Conservation (phyloP, 345 rosid species). For the Brassica juncea region DNA sequence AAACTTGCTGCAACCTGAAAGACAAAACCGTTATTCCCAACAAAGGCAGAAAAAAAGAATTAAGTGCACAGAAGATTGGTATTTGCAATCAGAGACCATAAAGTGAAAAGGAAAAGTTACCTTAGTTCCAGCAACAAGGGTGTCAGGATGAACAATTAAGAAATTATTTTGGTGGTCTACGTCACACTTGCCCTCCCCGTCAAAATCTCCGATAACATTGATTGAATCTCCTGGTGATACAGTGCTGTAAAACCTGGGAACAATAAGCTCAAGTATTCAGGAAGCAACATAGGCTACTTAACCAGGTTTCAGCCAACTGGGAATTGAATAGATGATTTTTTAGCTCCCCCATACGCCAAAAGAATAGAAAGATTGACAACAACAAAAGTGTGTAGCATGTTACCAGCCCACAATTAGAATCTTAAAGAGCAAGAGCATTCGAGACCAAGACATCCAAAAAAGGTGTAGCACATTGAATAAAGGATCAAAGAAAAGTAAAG, state of each 20-base stretch:
- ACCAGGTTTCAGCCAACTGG: slow-evolving; percentile 43
- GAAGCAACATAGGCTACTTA: slow-evolving; percentile 14
- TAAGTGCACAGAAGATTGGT: slow-evolving; percentile 16
- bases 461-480: slow-evolving; percentile 1
- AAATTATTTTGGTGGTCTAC: slow-evolving; percentile 66
- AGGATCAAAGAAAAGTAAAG: slow-evolving; percentile 6
- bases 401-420: background rate
- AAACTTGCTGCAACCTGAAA: slow-evolving; percentile 89
- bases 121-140: slow-evolving; percentile 90
- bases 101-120: slow-evolving; percentile 42
- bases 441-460: slow-evolving; percentile 16
- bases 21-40: slow-evolving; percentile 18
- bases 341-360: background rate
- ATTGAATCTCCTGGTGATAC: slow-evolving; percentile 94
- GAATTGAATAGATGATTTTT: background rate
- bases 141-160: slow-evolving; percentile 82
- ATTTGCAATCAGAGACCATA: background rate
- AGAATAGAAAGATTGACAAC: slow-evolving; percentile 1
- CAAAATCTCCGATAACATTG: slow-evolving; percentile 84
- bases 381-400: background rate
- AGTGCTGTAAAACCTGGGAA: slow-evolving; percentile 71
- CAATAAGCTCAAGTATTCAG: slow-evolving; percentile 20
- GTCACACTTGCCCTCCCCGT: slow-evolving; percentile 71
- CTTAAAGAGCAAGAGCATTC: background rate
- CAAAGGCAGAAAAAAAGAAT: slow-evolving; percentile 7